Evolutionary conservation across 441 rosid genomes (phyloP).

Genomic region (Lagerstroemia fauriei): DNA sequence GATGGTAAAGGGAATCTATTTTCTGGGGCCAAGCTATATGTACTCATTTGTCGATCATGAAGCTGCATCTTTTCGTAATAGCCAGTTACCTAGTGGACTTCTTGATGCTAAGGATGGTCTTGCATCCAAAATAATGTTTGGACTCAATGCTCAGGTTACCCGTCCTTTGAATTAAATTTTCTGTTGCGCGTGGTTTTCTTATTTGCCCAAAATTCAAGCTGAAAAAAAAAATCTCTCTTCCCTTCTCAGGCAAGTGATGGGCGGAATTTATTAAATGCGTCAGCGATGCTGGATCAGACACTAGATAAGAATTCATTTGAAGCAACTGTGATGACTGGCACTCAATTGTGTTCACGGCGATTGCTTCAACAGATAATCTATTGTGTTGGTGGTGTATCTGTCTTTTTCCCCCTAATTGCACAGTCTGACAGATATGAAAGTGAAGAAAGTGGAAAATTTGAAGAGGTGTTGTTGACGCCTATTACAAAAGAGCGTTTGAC

Average conservation of each 20-base stretch:
- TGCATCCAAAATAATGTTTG: slow-evolving; percentile 85
- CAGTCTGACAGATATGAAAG: slow-evolving; percentile 82
- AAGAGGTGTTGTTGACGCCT: slow-evolving; percentile 56
- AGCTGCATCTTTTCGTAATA: slow-evolving; percentile 56
- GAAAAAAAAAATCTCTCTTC: slow-evolving; percentile 24
- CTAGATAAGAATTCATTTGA: slow-evolving; percentile 73
- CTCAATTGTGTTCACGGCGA: slow-evolving; percentile 92
- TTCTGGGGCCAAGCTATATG: slow-evolving; percentile 97
- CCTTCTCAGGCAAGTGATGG: slow-evolving; percentile 89
- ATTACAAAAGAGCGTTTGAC: slow-evolving; percentile 77
- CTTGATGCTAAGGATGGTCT: slow-evolving; percentile 95
- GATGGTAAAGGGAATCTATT: slow-evolving; percentile 79
- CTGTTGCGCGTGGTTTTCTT: slow-evolving; percentile 11
- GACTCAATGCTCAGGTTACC: slow-evolving; percentile 93
- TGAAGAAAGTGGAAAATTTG: slow-evolving; percentile 55
- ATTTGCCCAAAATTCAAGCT: slow-evolving; percentile 15
- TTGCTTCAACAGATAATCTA: slow-evolving; percentile 93
- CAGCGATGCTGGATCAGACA: slow-evolving; percentile 62
- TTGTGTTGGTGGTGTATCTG: slow-evolving; percentile 97
- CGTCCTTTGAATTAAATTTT: slow-evolving; percentile 23
- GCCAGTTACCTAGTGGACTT: slow-evolving; percentile 71
- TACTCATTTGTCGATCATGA: slow-evolving; percentile 89
- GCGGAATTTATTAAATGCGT: slow-evolving; percentile 81
- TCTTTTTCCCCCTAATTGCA: slow-evolving; percentile 88
- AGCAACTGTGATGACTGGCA: slow-evolving; percentile 75